phyloP scores from a whole-genome alignment of 73 alveolate species.

The Paramecium primaurelia region DNA sequence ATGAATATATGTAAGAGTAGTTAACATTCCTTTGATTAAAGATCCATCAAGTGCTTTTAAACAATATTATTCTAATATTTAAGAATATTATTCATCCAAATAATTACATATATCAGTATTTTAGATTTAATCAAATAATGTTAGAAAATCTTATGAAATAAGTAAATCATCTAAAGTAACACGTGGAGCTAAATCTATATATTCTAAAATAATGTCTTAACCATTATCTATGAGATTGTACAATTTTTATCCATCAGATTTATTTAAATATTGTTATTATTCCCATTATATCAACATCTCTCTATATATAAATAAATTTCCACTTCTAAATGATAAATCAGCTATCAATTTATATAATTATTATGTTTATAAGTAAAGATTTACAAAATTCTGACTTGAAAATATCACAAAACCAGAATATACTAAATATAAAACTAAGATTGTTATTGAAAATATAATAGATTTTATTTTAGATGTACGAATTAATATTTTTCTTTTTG shows the following conservation, averaged over 20 bases:
- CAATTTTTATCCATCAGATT: not conserved
- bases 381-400: not conserved
- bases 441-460: not conserved
- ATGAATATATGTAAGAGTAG: not conserved
- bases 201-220: not conserved
- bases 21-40: not conserved
- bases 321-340: slow-evolving; percentile 30
- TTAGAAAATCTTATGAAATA: not conserved
- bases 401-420: not conserved
- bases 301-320: slow-evolving; percentile 30
- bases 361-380: not conserved
- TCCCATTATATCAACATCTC: not conserved
- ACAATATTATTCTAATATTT: not conserved
- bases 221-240: not conserved
- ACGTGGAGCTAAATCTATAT: not conserved
- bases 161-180: not conserved
- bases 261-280: not conserved
- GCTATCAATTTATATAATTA: not conserved
- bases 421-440: not conserved
- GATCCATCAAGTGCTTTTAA: not conserved
- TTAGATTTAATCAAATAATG: not conserved
- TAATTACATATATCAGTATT: not conserved
- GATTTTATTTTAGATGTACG: not conserved
- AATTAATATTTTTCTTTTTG: not conserved
- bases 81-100: not conserved